Evolutionary conservation across 2,329 filamentous ascomycete genomes (phyloP).

Genomic region (Paraphoma sp.): DNA sequence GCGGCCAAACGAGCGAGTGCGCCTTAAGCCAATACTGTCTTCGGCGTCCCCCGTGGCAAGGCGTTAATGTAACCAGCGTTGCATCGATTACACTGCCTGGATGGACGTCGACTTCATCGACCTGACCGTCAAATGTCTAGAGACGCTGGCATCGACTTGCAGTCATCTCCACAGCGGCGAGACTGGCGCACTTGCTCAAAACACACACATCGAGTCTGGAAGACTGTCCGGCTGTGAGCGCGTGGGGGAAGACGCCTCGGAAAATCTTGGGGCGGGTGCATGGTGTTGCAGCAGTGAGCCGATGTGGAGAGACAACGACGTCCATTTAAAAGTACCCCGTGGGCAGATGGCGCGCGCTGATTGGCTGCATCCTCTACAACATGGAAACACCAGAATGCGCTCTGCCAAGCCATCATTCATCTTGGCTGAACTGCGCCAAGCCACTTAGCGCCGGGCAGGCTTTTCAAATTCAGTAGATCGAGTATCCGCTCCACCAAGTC

Average conservation of each 20-base stretch:
- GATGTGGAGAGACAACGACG: background rate
- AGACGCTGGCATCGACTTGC: background rate
- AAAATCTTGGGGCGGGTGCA: slow-evolving; percentile 3
- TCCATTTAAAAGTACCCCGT: slow-evolving; percentile 3
- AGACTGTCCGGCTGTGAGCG: background rate
- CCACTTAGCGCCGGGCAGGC: slow-evolving; percentile 1
- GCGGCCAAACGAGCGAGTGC: background rate
- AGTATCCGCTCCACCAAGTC: slow-evolving; percentile 4
- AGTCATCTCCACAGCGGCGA: background rate
- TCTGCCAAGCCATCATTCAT: background rate
- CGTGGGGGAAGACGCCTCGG: slow-evolving; percentile 3
- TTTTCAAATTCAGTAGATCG: background rate
- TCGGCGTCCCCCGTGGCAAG: background rate
- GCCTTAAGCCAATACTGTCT: background rate
- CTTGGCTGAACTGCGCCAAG: background rate
- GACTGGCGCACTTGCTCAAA: background rate
- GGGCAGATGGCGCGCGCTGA: background rate
- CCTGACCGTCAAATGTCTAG: too few relatives aligned
- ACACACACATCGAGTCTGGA: background rate
- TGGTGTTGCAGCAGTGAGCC: background rate
- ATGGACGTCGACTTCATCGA: background rate
- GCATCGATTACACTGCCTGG: background rate
- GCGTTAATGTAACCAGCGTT: background rate
- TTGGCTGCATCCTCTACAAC: background rate
- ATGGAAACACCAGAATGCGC: background rate